Evolutionary conservation across 179 eudicot genomes (phyloP), one percentile per base, ranked within the genome.

Genomic region (Pouteria campechiana): DNA sequence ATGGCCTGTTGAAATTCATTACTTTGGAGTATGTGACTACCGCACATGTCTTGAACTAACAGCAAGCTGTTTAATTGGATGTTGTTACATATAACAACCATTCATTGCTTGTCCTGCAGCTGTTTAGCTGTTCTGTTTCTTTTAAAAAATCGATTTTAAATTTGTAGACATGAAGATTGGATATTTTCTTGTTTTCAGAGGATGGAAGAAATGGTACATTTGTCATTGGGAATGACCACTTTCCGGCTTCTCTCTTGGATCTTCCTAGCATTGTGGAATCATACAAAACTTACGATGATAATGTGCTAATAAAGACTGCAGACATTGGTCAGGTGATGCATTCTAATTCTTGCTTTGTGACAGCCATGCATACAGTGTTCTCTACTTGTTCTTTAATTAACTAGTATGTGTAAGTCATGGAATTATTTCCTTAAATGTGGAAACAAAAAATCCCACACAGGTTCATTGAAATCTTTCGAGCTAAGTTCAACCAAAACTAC

Each of bases 281-380:
- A 0, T 90, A 90, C 76, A 90, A 90, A 69, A 81, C 84, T 45
- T 86, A 90, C 44, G 98, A 86, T 48, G 96, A 90, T 54, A 79
- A 46, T 20, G 82, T 70, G 66, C 77, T 90, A 53, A 82, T 90
- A 25, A 86, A 86, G 70, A 74, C 87, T 32, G 86, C 98, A 7
- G 96, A 90, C 63, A 73, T 90, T 68, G 94, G 96, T 56, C 98
- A 90, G 60, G 98, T 90, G 30, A 11, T 55, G 30, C 17, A 39
- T 15, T 35, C 33, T 47, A 34, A 32, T 55, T n/a, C n/a, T n/a
- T n/a, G n/a, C n/a, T n/a, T n/a, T n/a, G n/a, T n/a, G n/a, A n/a
- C n/a, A n/a, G n/a, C n/a, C n/a, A n/a, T n/a, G n/a, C n/a, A n/a
- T n/a, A n/a, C n/a, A n/a, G n/a, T n/a, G n/a, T n/a, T n/a, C n/a